Base-by-base conservation (phyloP, 495 filamentous ascomycete species). In the Talaromyces liani region DNA sequence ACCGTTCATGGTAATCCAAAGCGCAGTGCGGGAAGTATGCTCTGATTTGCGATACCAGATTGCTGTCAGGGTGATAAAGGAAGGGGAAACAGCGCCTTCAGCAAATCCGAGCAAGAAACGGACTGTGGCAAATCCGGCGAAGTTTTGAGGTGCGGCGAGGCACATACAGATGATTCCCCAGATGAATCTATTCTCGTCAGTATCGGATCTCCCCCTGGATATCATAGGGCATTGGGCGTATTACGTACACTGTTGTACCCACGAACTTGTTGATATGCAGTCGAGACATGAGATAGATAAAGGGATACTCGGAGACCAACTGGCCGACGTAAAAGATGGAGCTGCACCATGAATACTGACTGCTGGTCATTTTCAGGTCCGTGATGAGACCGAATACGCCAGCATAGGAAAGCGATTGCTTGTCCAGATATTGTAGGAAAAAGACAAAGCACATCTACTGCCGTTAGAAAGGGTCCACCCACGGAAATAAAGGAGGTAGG, bases 1-100 rank as follows among this genome's bases (percentile, higher is more conserved):
- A 1, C 83, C 82, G 57, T 84, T 84, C 64, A 79, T 81, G 2
- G 79, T 80, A 53, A 85, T 81, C 83, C 82, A 86, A 6, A 77
- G 61, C 58, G 49, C 79, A 54, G 81, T 78, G 22, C 80, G 73
- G 10, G 81, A 62, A 5, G 81, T 77, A 62, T 85, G 83, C 45
- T 85, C 80, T 9, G 72, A 67, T 24, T 80, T 68, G 3, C 77
- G 80, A 65, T 82, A 77, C 68, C 72, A 71, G 57, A 77, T 76
- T 53, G 69, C 71, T 12, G 76, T 71, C 20, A 71, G 66, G 16
- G 64, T 63, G 2, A 68, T 65, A 4, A 66, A 71, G 2, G 69
- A 65, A 20, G 74, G 65, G 24, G 71, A 74, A 65, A 68, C 77
- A 59, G 71, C 71, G 4, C 80, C 82, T 72, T 85, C 83, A 36